Evolutionary conservation across 306 rosid genomes (phyloP).

Genomic region (Castanopsis chinensis): DNA sequence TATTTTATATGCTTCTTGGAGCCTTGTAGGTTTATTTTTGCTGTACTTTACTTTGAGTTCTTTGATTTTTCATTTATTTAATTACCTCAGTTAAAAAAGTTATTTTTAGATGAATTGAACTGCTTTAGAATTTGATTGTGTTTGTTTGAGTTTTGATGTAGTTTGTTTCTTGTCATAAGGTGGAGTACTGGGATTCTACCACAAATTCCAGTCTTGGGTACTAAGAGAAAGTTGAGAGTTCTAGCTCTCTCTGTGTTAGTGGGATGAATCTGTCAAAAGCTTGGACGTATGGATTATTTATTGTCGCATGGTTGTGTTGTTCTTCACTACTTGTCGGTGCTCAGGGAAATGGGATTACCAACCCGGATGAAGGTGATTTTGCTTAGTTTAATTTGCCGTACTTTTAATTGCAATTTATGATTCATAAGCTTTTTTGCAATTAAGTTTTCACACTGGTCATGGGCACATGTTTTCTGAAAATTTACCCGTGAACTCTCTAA

Average conservation of each 20-base stretch:
- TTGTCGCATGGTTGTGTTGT: conserved; percentile 49
- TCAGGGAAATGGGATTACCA: conserved; percentile 25
- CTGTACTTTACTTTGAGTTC: not conserved
- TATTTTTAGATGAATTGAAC: too few species aligned
- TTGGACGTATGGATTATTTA: conserved; percentile 33
- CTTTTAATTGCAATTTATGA: conserved; percentile 12
- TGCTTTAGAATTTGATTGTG: not conserved
- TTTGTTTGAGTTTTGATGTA: not conserved
- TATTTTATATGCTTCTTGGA: not conserved
- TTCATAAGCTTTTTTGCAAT: conserved; percentile 1
- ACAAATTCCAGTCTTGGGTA: conserved; percentile 14
- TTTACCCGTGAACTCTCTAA: not conserved
- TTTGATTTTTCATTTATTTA: not conserved
- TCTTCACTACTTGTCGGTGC: conserved; percentile 39
- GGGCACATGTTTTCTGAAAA: not conserved
- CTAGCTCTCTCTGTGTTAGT: conserved; percentile 16
- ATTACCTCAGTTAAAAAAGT: not conserved
- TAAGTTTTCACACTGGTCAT: not conserved
- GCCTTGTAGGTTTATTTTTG: too few species aligned
- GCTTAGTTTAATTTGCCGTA: not conserved
- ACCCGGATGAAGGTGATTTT: conserved; percentile 58
- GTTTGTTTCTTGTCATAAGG: conserved; percentile 30
- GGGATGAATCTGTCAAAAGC: conserved; percentile 56
- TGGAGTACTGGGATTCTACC: conserved; percentile 6
- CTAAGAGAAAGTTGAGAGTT: conserved; percentile 23